phyloP scores from a whole-genome alignment of 768 basidiomycete species.

The Neoboletus subvelutipes region DNA sequence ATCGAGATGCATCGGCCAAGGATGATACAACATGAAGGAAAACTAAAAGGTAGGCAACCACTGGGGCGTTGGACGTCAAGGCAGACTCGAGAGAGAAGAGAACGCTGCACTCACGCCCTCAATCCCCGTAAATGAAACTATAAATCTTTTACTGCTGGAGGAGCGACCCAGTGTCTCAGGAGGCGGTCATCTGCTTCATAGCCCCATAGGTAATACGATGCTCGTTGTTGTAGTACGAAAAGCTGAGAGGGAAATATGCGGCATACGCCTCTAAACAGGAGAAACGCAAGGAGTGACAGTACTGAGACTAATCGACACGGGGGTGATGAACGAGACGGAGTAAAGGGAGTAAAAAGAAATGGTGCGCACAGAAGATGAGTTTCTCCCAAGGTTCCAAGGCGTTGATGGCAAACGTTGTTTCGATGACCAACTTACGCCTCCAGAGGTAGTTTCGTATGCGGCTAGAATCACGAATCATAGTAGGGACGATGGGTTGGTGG shows the following conservation, averaged over 20 bases:
- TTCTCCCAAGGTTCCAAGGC: conserved; percentile 74
- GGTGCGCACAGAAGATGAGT: conserved; percentile 50
- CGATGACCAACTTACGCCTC: conserved; percentile 55
- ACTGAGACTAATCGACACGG: conserved; percentile 37
- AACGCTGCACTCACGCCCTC: conserved; percentile 12
- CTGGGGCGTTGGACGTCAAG: conserved; percentile 8
- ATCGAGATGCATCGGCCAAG: not conserved
- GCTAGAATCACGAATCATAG: conserved; percentile 13
- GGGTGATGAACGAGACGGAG: not conserved
- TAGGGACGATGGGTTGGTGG: not conserved
- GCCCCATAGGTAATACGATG: conserved; percentile 65
- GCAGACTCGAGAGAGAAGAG: not conserved
- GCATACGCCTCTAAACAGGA: conserved; percentile 51
- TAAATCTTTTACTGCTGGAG: conserved; percentile 27
- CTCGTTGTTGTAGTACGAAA: conserved; percentile 48
- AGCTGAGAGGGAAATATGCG: conserved; percentile 62
- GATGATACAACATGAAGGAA: conserved; percentile 11
- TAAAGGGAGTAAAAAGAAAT: not conserved
- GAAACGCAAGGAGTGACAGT: conserved; percentile 37
- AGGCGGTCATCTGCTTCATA: conserved; percentile 37
- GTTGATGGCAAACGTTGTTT: conserved; percentile 57
- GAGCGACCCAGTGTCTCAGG: conserved; percentile 24
- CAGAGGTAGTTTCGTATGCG: conserved; percentile 41
- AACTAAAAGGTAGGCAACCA: not conserved
- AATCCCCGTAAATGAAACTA: conserved; percentile 6